Evolutionary conservation across 257 asterid genomes (phyloP), one percentile per base, ranked within the genome.

Genomic region (Solanum etuberosum): DNA sequence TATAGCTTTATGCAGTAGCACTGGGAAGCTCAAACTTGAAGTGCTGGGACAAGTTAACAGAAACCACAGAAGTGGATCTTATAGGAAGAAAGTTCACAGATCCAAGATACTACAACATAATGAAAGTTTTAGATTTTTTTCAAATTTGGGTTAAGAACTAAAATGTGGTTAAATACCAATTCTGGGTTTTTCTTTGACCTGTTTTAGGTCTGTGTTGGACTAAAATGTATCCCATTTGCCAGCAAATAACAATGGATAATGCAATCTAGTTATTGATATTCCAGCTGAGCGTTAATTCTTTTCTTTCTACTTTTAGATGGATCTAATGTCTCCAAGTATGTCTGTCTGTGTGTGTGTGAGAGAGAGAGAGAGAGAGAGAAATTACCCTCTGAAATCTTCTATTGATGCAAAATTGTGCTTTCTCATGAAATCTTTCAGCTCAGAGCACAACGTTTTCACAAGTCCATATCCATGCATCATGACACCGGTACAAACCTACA

Each of bases 401-500:
- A 95, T 90, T 3, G 98, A 92, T 23, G 95, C 89, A 87, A 96
- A 95, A 80, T 93, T 93, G 85, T 96, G 99, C 70, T 91, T 91
- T 76, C 87, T 94, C 98, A 94, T 96, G 91, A 96, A 94, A 83
- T 93, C 99, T 87, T 92, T 91, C 87, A 96, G 94, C 92, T 96
- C 98, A 11, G 98, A 86, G 93, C 97, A 94, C 70, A 96, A 97
- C 61, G 91, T 90, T 88, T 93, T 95, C 12, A 95, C 99, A 25
- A 95, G 91, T n/a, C 97, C 95, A 82, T 96, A 95, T 48, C 98
- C 99, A 31, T 95, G 98, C 98, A 96, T 93, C 99, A 96, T 96
- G 40, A 96, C 99, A 77, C 98, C 98, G 2, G 99, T 95, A 92
- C 99, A 96, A 46, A 96, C 98, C 99, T 93, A 59, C 27, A 38